Evolutionary conservation across 495 filamentous ascomycete genomes (phyloP).

Genomic region (Extremus antarcticus): DNA sequence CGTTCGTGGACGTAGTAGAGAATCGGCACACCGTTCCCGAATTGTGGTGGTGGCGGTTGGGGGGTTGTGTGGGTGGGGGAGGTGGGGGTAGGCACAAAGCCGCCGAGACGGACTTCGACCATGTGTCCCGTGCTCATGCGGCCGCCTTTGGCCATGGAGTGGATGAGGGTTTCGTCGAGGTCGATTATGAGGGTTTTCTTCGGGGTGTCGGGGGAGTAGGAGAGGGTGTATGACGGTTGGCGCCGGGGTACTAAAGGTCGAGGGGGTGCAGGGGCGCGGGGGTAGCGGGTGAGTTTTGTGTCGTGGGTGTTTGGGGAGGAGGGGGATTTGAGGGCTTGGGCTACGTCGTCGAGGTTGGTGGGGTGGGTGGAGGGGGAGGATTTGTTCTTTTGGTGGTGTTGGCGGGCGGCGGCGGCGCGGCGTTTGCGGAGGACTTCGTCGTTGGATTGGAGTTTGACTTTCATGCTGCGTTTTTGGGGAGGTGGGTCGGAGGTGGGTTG

Average conservation of each 20-base stretch:
- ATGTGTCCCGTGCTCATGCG: conserved; percentile 95
- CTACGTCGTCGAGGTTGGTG: conserved; percentile 30
- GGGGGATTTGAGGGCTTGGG: conserved; percentile 67
- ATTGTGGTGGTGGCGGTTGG: not conserved
- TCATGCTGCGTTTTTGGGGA: conserved; percentile 67
- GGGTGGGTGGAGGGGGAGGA: not conserved
- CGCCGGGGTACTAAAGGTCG: conserved; percentile 78
- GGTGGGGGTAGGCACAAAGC: conserved; percentile 12
- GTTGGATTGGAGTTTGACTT: conserved; percentile 72
- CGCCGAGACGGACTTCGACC: conserved; percentile 85
- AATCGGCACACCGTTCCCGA: conserved; percentile 88
- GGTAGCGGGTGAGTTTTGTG: conserved; percentile 67
- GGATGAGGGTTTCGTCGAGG: conserved; percentile 92
- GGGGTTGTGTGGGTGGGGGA: not conserved
- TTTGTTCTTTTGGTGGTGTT: conserved; percentile 29
- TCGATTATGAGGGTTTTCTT: conserved; percentile 94
- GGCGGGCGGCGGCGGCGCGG: conserved; percentile 32
- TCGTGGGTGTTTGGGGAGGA: conserved; percentile 61
- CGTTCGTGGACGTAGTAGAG: conserved; percentile 98
- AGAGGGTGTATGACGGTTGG: conserved; percentile 63
- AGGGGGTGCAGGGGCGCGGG: conserved; percentile 76
- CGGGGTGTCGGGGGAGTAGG: conserved; percentile 33
- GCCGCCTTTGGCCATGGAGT: conserved; percentile 92
- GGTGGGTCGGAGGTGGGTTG: conserved; percentile 43
- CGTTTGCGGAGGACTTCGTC: conserved; percentile 60